These are phyloP conservation scores for Neopestalotiopsis sp. DNA, from an alignment of 2,329 filamentous ascomycete species.

Conservation along the genomic window DNA sequence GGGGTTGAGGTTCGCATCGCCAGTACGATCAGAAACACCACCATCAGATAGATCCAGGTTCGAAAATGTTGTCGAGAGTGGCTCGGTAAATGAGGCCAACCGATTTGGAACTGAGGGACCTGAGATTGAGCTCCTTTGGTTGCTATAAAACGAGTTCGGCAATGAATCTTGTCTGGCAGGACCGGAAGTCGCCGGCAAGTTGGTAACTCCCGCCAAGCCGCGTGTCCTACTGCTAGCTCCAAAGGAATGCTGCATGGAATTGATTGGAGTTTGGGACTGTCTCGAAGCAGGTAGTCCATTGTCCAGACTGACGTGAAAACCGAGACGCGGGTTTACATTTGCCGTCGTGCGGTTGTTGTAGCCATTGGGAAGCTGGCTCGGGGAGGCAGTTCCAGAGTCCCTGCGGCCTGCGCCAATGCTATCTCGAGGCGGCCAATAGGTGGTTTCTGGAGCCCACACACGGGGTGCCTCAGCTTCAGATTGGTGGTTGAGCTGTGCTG, in stretches of 20 bases:
- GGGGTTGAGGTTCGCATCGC: constrained; percentile 25
- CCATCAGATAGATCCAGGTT: constrained; percentile 40
- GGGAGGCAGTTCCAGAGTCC: constrained; percentile 61
- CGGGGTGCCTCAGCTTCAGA: constrained; percentile 67
- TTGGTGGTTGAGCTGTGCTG: constrained; percentile 70
- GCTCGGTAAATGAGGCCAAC: constrained; percentile 48
- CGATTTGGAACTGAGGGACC: constrained; percentile 50
- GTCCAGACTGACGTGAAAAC: constrained; percentile 28
- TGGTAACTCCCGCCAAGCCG: constrained; percentile 39
- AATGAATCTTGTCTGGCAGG: constrained; percentile 21
- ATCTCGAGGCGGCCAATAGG: constrained; percentile 62
- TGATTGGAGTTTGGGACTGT: constrained; percentile 27
- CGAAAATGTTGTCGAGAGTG: constrained; percentile 41
- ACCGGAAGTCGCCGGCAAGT: constrained; percentile 25
- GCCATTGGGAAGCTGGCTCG: constrained; percentile 57
- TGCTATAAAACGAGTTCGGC: constrained; percentile 18
- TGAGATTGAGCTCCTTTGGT: constrained; percentile 33
- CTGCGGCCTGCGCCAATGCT: constrained; percentile 46
- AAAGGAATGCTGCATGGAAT: constrained; percentile 22
- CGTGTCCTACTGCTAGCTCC: not conserved
- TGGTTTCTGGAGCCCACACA: constrained; percentile 45
- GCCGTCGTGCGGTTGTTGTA: constrained; percentile 38
- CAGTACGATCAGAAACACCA: constrained; percentile 23
- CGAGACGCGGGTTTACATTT: constrained; percentile 14
- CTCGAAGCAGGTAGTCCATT: constrained; percentile 24